Conservation (phyloP, 805 yeast species). For the Maudiozyma barnettii region DNA sequence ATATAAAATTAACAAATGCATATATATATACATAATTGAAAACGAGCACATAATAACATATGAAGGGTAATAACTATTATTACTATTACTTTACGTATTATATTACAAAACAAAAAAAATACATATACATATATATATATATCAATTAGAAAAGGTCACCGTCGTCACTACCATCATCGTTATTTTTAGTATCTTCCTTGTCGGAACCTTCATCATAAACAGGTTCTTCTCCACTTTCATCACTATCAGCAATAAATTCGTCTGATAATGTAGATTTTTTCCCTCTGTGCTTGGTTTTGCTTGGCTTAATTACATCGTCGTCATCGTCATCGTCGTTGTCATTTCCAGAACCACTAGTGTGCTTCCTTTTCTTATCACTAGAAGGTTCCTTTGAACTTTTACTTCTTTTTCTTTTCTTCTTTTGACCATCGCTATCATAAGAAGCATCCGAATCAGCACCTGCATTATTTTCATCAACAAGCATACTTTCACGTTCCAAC, state of each 20-base stretch:
- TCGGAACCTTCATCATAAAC: slow-evolving; percentile 12
- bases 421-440: slow-evolving; percentile 20
- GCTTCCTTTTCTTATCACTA: slow-evolving; percentile 35
- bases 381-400: slow-evolving; percentile 14
- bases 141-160: background rate
- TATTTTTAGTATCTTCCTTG: slow-evolving; percentile 5
- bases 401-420: slow-evolving; percentile 25
- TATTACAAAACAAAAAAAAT: background rate
- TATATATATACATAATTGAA: background rate
- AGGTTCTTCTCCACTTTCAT: slow-evolving; percentile 27
- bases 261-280: slow-evolving; percentile 27
- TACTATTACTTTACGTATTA: background rate
- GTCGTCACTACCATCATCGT: slow-evolving; percentile 6
- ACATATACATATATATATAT: background rate
- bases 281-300: slow-evolving; percentile 14
- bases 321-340: slow-evolving; percentile 23
- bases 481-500: slow-evolving; percentile 40
- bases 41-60: too few relatives aligned
- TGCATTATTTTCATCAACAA: slow-evolving; percentile 32
- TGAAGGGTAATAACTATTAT: too few relatives aligned
- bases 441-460: slow-evolving; percentile 24
- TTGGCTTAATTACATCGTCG: slow-evolving; percentile 15
- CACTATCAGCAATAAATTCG: slow-evolving; percentile 37
- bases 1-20: background rate
- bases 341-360: slow-evolving; percentile 10